phyloP scores from a whole-genome alignment of 352 stramenopile genomes.

The Plasmopara viticola region DNA sequence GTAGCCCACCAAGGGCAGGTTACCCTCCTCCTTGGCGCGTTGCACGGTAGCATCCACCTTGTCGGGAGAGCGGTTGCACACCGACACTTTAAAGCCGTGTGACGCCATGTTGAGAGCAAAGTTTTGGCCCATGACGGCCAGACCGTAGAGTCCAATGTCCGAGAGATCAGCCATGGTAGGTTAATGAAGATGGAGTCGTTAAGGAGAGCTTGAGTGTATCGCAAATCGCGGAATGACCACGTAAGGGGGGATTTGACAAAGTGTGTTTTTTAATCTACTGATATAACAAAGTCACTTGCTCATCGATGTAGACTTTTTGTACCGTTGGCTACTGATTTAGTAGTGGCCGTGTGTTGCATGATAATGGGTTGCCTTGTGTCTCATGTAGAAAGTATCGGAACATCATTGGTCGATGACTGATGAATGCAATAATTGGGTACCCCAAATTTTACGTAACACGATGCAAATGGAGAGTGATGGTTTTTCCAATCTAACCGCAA shows the following conservation, averaged over 20 bases:
- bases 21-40: slow-evolving; percentile 92
- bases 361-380: too few relatives aligned
- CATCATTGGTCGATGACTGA: too few relatives aligned
- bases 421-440: too few relatives aligned
- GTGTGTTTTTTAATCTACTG: too few relatives aligned
- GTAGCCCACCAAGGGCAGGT: slow-evolving; percentile 91
- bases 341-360: too few relatives aligned
- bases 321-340: too few relatives aligned
- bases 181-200: background rate
- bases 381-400: too few relatives aligned
- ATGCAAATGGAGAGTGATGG: too few relatives aligned
- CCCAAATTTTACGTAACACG: too few relatives aligned
- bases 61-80: slow-evolving; percentile 95
- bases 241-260: slow-evolving; percentile 9
- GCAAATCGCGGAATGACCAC: slow-evolving; percentile 28
- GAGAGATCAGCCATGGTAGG: slow-evolving; percentile 54
- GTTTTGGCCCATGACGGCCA: slow-evolving; percentile 97
- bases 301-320: too few relatives aligned
- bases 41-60: slow-evolving; percentile 96
- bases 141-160: slow-evolving; percentile 86
- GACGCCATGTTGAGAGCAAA: slow-evolving; percentile 99
- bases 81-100: slow-evolving; percentile 94
- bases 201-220: slow-evolving; percentile 6
- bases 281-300: too few relatives aligned
- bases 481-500: too few relatives aligned